These are phyloP conservation scores for Sclerotinia sclerotiorum DNA, from an alignment of 2,329 filamentous ascomycete genomes.

Conservation along the genomic window DNA sequence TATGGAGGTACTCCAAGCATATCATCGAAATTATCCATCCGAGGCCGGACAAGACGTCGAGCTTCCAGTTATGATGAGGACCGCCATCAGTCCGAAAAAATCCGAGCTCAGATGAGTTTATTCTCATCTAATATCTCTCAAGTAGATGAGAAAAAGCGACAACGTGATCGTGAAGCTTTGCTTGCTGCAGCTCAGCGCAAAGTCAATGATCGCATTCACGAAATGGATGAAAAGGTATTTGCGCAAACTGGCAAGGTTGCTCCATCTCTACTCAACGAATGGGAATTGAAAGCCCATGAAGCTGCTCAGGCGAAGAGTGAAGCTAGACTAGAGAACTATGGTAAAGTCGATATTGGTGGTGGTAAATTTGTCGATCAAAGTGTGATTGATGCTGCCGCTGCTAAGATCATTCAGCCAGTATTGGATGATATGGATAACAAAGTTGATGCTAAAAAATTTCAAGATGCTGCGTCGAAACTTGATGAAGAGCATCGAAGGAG, in stretches of 20 bases:
- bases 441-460: conserved; percentile 69
- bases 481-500: conserved; percentile 66
- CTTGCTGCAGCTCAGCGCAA: conserved; percentile 81
- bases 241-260: conserved; percentile 72
- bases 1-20: conserved; percentile 57
- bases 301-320: conserved; percentile 67
- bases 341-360: conserved; percentile 70
- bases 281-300: conserved; percentile 74
- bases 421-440: conserved; percentile 81
- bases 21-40: conserved; percentile 52
- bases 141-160: conserved; percentile 71
- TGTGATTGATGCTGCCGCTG: conserved; percentile 78
- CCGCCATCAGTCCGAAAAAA: conserved; percentile 65
- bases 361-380: conserved; percentile 76
- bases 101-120: conserved; percentile 75
- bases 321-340: conserved; percentile 55
- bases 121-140: conserved; percentile 67
- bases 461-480: conserved; percentile 60
- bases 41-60: conserved; percentile 59
- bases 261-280: conserved; percentile 67
- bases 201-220: conserved; percentile 74
- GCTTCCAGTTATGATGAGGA: conserved; percentile 66
- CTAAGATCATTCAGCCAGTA: conserved; percentile 74
- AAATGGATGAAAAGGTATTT: conserved; percentile 80
- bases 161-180: conserved; percentile 71